Conservation (phyloP, 345 rosid genomes). For the Salix caprea region DNA sequence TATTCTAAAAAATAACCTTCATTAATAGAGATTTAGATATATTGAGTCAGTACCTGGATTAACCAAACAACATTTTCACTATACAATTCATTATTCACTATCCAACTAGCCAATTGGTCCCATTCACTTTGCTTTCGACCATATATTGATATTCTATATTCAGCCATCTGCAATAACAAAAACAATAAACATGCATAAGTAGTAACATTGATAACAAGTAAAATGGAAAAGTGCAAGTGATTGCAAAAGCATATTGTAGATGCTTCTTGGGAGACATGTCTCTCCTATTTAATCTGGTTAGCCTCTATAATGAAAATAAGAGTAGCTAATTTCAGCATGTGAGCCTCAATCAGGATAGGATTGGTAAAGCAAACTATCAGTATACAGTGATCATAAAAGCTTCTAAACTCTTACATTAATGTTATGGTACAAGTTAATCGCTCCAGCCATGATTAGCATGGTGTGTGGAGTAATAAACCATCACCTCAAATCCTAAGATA, state of each 20-base stretch:
- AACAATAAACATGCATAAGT: background rate
- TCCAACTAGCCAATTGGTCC: constrained; percentile 99
- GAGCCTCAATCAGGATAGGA: background rate
- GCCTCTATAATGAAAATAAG: too few relatives aligned
- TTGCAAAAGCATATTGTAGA: background rate
- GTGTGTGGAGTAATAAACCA: background rate
- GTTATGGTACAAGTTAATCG: background rate
- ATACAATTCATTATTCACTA: constrained; percentile 93
- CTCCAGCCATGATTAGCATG: background rate
- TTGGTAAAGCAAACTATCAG: background rate
- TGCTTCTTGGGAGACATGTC: background rate
- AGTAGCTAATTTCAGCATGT: background rate
- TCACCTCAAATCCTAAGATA: background rate
- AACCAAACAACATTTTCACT: constrained; percentile 98
- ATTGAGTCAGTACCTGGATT: constrained; percentile 65
- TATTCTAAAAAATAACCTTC: background rate
- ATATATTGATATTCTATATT: constrained; percentile 92
- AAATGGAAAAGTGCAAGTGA: background rate
- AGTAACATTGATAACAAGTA: background rate
- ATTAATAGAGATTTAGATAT: background rate
- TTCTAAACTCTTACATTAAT: background rate
- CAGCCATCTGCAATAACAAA: constrained; percentile 79
- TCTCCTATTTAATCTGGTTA: too few relatives aligned
- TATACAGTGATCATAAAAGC: background rate
- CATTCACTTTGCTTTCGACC: constrained; percentile 99